These are phyloP conservation scores for Pichia deserticola DNA, from an alignment of 805 yeast species.

Conservation along the genomic window DNA sequence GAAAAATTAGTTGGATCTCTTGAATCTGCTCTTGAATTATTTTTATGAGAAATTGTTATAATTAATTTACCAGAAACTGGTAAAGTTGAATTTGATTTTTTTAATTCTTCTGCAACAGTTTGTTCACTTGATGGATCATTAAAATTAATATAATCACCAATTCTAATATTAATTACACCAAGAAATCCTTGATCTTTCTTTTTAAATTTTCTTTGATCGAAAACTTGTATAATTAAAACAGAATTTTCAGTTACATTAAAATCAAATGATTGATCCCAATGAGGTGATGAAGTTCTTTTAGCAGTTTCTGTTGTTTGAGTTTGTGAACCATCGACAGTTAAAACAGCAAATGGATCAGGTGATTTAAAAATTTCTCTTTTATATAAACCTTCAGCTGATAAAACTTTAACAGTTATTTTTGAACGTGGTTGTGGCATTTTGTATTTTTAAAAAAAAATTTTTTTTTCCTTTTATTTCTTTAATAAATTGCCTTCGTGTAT, in stretches of 20 bases:
- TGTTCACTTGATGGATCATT: constrained; percentile 49
- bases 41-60: constrained; percentile 55
- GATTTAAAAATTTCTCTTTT: constrained; percentile 92
- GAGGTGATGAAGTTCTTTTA: constrained; percentile 89
- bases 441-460: neutral
- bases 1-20: constrained; percentile 27
- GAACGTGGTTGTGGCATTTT: constrained; percentile 13
- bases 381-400: constrained; percentile 93
- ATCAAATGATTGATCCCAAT: constrained; percentile 91
- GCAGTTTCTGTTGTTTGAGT: constrained; percentile 93
- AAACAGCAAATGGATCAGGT: constrained; percentile 97
- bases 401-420: constrained; percentile 59
- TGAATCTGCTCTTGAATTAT: constrained; percentile 16
- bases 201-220: constrained; percentile 95
- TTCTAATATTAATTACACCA: constrained; percentile 88
- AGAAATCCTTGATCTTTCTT: constrained; percentile 97
- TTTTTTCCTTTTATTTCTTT: neutral
- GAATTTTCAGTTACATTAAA: constrained; percentile 75
- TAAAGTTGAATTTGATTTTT: constrained; percentile 83
- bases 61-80: constrained; percentile 92
- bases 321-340: constrained; percentile 96
- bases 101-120: constrained; percentile 87
- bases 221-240: constrained; percentile 84
- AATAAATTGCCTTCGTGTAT: too few relatives aligned
- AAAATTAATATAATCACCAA: constrained; percentile 81